A percentile compares a stretch with the other conserved stretches of the same genome.
phyloP scores from a whole-genome alignment of 169 alveolate species.

The Plasmodium cynomolgi region DNA sequence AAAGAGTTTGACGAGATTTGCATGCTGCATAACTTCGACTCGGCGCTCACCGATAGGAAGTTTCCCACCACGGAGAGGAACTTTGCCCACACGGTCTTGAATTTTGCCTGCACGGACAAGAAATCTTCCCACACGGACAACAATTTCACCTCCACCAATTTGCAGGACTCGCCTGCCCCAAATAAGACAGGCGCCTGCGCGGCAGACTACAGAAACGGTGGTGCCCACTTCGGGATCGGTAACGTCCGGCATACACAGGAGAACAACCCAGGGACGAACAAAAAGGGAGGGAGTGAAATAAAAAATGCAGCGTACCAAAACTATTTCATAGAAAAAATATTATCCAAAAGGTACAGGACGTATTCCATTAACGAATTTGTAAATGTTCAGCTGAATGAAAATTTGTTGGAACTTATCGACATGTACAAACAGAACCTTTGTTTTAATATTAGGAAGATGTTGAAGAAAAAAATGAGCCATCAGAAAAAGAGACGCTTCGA shows the following conservation, averaged over 20 bases:
- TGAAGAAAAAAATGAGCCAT: slow-evolving; percentile 2
- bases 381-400: slow-evolving; percentile 40
- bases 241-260: background rate
- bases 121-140: too few relatives aligned
- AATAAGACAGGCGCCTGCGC: background rate
- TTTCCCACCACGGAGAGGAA: too few relatives aligned
- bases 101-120: background rate
- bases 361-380: slow-evolving; percentile 58
- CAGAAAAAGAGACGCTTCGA: background rate
- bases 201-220: background rate
- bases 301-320: slow-evolving; percentile 22
- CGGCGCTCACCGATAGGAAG: background rate
- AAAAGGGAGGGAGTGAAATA: background rate
- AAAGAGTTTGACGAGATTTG: slow-evolving; percentile 22
- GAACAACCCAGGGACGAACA: background rate
- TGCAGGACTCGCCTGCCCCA: background rate
- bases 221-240: background rate
- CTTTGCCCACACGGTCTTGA: too few relatives aligned
- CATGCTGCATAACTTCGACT: background rate
- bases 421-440: slow-evolving; percentile 42
- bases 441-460: slow-evolving; percentile 10
- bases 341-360: slow-evolving; percentile 43
- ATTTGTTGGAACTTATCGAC: slow-evolving; percentile 23
- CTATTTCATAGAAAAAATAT: slow-evolving; percentile 33
- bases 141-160: background rate